Evolutionary conservation across 106 monocot genomes (phyloP).

Genomic region (Acorus gramineus): DNA sequence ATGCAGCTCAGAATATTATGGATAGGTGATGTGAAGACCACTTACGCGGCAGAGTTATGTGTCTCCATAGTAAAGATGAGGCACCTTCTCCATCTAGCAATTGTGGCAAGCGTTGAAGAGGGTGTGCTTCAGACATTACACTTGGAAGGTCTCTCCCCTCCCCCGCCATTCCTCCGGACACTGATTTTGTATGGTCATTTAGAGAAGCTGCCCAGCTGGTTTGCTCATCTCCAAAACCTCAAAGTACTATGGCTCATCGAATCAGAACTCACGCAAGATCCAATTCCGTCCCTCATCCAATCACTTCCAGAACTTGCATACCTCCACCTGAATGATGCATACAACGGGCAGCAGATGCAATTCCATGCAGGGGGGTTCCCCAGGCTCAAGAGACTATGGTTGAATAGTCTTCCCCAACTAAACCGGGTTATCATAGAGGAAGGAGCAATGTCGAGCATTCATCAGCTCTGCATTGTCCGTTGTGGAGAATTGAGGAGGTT

Average conservation of each 20-base stretch:
- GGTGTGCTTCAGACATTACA: background rate
- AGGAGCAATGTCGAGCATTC: no score
- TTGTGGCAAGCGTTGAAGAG: background rate
- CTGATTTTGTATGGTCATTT: constrained; percentile 1
- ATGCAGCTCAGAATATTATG: background rate
- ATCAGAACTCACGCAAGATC: background rate
- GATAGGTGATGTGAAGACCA: no score
- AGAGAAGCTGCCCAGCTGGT: constrained; percentile 2
- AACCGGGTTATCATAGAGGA: no score
- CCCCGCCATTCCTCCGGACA: constrained; percentile 6
- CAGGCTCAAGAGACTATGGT: background rate
- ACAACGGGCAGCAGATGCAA: background rate
- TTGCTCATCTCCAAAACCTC: background rate
- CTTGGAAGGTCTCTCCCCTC: background rate
- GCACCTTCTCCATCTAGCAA: no score
- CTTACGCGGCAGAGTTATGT: no score
- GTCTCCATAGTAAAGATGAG: no score
- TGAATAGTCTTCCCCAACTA: no score
- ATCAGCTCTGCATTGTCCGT: no score
- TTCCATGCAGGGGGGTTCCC: constrained; percentile 1
- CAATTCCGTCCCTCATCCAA: background rate
- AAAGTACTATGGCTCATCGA: background rate
- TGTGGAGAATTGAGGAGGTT: no score
- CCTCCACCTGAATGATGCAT: background rate
- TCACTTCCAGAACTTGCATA: background rate